Conservation (phyloP, 1,284 basidiomycete species). For the Meira nashicola region DNA sequence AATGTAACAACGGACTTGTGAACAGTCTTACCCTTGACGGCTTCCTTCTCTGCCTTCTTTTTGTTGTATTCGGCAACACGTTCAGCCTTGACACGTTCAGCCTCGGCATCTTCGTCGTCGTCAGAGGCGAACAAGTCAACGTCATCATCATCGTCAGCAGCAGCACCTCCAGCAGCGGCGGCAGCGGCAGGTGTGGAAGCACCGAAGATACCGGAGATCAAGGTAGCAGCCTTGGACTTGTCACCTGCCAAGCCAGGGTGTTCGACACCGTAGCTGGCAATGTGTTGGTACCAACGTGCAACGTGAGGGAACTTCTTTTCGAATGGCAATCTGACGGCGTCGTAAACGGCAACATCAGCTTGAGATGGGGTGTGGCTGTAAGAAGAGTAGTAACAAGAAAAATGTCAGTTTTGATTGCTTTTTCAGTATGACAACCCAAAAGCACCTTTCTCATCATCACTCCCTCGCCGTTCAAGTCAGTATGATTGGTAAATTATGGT, state of each 20-base stretch:
- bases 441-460: background rate
- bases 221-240: conserved; percentile 46
- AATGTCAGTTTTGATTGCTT: background rate
- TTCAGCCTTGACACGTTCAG: conserved; percentile 88
- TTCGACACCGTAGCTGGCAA: conserved; percentile 48
- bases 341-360: conserved; percentile 92
- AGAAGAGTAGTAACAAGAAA: background rate
- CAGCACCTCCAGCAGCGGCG: conserved; percentile 51
- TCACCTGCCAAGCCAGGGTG: conserved; percentile 46
- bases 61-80: conserved; percentile 89
- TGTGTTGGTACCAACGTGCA: conserved; percentile 77
- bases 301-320: conserved; percentile 67
- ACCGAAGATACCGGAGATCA: conserved; percentile 19
- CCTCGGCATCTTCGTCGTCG: conserved; percentile 81
- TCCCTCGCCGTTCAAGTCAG: conserved; percentile 27
- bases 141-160: conserved; percentile 81
- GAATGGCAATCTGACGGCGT: conserved; percentile 63
- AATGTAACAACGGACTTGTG: conserved; percentile 83
- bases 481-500: conserved; percentile 44
- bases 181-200: conserved; percentile 57
- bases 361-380: conserved; percentile 86
- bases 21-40: conserved; percentile 53
- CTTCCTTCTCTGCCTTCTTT: conserved; percentile 85
- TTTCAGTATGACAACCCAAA: background rate
- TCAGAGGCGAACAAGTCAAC: conserved; percentile 88